Conservation (phyloP, 2,329 filamentous ascomycete species). For the Exserohilum turcica region DNA sequence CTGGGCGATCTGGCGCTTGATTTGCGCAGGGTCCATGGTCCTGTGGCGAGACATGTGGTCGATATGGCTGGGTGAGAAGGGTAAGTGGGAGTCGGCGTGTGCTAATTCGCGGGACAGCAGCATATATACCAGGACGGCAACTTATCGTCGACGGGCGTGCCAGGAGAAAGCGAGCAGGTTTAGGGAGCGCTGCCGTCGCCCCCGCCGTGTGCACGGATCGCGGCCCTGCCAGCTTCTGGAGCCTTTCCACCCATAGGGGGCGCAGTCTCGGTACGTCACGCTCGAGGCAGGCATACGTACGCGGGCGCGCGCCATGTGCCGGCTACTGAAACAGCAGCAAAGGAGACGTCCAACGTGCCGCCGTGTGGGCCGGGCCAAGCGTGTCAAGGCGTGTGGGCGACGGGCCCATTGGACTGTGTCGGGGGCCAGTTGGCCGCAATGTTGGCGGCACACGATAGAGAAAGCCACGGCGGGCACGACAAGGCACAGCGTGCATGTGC, state of each 20-base stretch:
- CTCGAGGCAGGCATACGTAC: slow-evolving; percentile 6
- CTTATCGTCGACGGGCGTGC: background rate
- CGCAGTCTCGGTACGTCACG: slow-evolving; percentile 17
- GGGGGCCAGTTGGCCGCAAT: too few relatives aligned
- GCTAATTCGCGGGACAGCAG: slow-evolving; percentile 10
- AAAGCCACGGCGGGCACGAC: too few relatives aligned
- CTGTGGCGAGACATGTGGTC: slow-evolving; percentile 27
- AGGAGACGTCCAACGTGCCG: slow-evolving; percentile 5
- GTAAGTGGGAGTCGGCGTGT: slow-evolving; percentile 4
- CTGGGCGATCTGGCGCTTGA: slow-evolving; percentile 60
- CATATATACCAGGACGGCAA: slow-evolving; percentile 16
- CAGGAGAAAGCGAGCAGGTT: slow-evolving; percentile 9
- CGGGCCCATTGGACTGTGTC: background rate
- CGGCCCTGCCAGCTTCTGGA: slow-evolving; percentile 7
- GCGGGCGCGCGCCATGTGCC: slow-evolving; percentile 2
- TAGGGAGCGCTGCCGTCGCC: slow-evolving; percentile 10
- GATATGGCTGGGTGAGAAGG: slow-evolving; percentile 4
- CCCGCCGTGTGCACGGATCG: slow-evolving; percentile 18
- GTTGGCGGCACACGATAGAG: too few relatives aligned
- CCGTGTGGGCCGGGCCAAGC: background rate
- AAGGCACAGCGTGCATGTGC: background rate
- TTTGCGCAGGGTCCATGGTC: slow-evolving; percentile 52
- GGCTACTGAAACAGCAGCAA: slow-evolving; percentile 5
- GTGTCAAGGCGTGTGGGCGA: background rate
- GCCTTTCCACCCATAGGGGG: slow-evolving; percentile 17